Conservation (phyloP, 495 filamentous ascomycete genomes). For the Penicillium odoratum region DNA sequence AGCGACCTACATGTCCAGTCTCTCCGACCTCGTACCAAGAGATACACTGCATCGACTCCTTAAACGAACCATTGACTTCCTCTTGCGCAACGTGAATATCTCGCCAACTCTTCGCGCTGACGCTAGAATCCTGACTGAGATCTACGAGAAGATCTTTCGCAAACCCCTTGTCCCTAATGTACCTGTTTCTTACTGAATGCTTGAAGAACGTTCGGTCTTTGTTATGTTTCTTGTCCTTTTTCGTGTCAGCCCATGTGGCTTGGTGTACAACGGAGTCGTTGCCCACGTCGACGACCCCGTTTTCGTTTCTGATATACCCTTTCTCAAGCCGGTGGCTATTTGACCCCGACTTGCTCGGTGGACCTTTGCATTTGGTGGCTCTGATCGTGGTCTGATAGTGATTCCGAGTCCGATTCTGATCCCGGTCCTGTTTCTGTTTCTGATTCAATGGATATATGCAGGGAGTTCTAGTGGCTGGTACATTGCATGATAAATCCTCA, state of each 20-base stretch:
- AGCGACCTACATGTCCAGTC: slow-evolving; percentile 66
- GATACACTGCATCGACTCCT: slow-evolving; percentile 50
- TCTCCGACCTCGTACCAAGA: slow-evolving; percentile 51
- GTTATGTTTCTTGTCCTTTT: slow-evolving; percentile 11
- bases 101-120: slow-evolving; percentile 68
- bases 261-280: not conserved
- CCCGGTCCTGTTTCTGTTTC: too few species aligned
- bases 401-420: too few species aligned
- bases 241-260: not conserved
- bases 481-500: slow-evolving; percentile 5
- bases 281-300: not conserved
- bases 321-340: not conserved
- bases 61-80: slow-evolving; percentile 68
- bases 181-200: slow-evolving; percentile 3
- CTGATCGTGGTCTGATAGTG: not conserved
- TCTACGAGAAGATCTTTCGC: slow-evolving; percentile 54
- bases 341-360: not conserved
- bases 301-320: not conserved
- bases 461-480: slow-evolving; percentile 9
- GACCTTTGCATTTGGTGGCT: slow-evolving; percentile 15
- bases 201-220: not conserved
- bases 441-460: slow-evolving; percentile 5
- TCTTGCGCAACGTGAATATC: slow-evolving; percentile 59
- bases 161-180: slow-evolving; percentile 20
- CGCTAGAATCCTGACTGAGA: slow-evolving; percentile 62